Conservation (phyloP, 148 eudicot genomes). For the Vaccinium macrocarpon region DNA sequence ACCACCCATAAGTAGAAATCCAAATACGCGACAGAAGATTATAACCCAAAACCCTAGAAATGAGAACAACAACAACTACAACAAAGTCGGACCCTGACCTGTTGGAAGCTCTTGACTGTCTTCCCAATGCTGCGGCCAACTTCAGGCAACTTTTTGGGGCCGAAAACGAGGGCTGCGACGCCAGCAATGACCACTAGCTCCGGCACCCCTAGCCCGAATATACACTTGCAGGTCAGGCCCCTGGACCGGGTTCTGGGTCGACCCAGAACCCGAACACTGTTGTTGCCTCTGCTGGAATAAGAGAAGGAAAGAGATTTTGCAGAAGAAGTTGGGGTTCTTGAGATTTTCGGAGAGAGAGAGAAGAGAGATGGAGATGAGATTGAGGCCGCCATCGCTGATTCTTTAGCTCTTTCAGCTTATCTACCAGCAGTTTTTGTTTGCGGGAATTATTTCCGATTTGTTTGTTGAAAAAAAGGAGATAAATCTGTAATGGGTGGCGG, state of each 20-base stretch:
- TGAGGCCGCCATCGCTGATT: slow-evolving; percentile 38
- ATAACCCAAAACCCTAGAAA: slow-evolving; percentile 1
- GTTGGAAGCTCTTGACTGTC: slow-evolving; percentile 89
- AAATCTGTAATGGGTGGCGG: slow-evolving; percentile 4
- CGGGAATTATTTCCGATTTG: neutral
- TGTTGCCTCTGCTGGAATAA: slow-evolving; percentile 23
- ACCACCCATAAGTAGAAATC: neutral
- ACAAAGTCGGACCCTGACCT: slow-evolving; percentile 36
- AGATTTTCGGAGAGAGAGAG: neutral
- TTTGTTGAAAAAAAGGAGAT: neutral
- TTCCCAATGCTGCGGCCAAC: slow-evolving; percentile 84
- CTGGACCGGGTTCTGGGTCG: slow-evolving; percentile 27
- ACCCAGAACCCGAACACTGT: slow-evolving; percentile 15
- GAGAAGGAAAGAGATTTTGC: slow-evolving; percentile 24
- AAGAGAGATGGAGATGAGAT: slow-evolving; percentile 17
- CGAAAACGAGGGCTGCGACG: slow-evolving; percentile 79
- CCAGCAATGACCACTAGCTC: slow-evolving; percentile 93
- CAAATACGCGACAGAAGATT: slow-evolving; percentile 6
- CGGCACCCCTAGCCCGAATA: slow-evolving; percentile 91
- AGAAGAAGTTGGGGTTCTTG: neutral
- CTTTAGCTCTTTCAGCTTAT: neutral
- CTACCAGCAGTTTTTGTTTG: neutral
- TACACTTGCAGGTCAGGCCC: slow-evolving; percentile 53
- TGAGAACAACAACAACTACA: neutral
- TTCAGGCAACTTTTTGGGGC: slow-evolving; percentile 85